Evolutionary conservation across 306 rosid species (phyloP).

Genomic region (Acacia crassicarpa): DNA sequence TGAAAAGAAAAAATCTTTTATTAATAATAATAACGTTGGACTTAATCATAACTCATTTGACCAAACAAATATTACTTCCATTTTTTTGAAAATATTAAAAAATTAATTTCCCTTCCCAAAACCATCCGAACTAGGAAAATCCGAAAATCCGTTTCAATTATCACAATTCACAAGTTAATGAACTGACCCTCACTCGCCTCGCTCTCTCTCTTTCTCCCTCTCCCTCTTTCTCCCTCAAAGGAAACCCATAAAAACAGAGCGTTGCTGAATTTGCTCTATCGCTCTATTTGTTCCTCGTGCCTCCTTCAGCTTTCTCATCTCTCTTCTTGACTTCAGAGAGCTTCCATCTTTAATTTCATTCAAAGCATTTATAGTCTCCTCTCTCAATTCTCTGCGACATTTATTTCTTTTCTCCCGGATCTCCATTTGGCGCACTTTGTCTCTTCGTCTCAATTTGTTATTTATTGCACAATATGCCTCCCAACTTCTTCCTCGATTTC

Average conservation of each 20-base stretch:
- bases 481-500: neutral
- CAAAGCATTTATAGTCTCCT: neutral
- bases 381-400: neutral
- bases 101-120: neutral
- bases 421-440: slow-evolving; percentile 14
- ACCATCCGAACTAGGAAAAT: neutral
- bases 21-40: neutral
- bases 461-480: neutral
- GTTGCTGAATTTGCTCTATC: neutral
- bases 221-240: neutral
- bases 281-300: neutral
- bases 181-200: slow-evolving; percentile 21
- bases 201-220: neutral
- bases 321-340: neutral
- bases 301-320: neutral
- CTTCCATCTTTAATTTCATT: slow-evolving; percentile 23
- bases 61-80: neutral
- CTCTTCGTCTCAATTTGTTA: neutral
- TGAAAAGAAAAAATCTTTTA: neutral
- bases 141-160: slow-evolving; percentile 19
- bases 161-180: slow-evolving; percentile 17
- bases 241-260: neutral
- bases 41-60: neutral
- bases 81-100: neutral
- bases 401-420: neutral